Conservation (phyloP, 768 basidiomycete species). For the Mycena latifolia region DNA sequence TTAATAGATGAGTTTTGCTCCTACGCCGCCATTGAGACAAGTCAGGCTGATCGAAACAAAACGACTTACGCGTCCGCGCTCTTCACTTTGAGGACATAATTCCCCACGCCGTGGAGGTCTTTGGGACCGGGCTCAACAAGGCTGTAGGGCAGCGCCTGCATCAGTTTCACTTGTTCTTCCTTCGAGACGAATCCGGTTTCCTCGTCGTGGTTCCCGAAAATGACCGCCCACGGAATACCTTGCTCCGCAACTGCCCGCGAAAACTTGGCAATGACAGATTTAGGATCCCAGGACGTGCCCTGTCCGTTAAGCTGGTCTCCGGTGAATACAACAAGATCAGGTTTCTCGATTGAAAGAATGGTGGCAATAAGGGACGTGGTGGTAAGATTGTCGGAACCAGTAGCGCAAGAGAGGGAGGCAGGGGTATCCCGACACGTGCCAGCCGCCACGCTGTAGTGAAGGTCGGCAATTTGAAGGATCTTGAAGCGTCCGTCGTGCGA, state of each 20-base stretch:
- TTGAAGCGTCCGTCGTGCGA: slow-evolving; percentile 87
- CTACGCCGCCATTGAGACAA: slow-evolving; percentile 49
- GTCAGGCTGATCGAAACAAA: not conserved
- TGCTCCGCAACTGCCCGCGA: slow-evolving; percentile 80
- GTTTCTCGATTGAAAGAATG: slow-evolving; percentile 84
- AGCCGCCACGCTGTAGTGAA: slow-evolving; percentile 89
- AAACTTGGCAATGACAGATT: slow-evolving; percentile 91
- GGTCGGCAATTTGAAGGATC: slow-evolving; percentile 90
- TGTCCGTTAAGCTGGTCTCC: slow-evolving; percentile 82
- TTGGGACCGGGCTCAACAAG: slow-evolving; percentile 85
- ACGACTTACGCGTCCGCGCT: slow-evolving; percentile 85
- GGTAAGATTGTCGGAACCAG: slow-evolving; percentile 83
- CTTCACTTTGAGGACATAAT: slow-evolving; percentile 88
- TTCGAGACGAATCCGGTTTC: slow-evolving; percentile 71
- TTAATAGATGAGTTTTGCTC: slow-evolving; percentile 89
- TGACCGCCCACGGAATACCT: slow-evolving; percentile 88
- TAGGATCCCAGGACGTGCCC: slow-evolving; percentile 88
- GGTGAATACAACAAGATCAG: slow-evolving; percentile 91
- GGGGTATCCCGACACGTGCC: slow-evolving; percentile 84
- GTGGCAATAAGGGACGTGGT: slow-evolving; percentile 71
- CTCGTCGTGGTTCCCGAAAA: slow-evolving; percentile 96
- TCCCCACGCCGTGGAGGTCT: slow-evolving; percentile 90
- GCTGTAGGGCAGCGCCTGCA: slow-evolving; percentile 89
- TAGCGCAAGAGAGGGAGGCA: slow-evolving; percentile 60
- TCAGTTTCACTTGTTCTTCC: slow-evolving; percentile 73